A percentile compares a stretch with the other conserved stretches of the same genome.
These are phyloP conservation scores for Lactifluus subvellereus DNA, from an alignment of 768 basidiomycete genomes.

Conservation along the genomic window DNA sequence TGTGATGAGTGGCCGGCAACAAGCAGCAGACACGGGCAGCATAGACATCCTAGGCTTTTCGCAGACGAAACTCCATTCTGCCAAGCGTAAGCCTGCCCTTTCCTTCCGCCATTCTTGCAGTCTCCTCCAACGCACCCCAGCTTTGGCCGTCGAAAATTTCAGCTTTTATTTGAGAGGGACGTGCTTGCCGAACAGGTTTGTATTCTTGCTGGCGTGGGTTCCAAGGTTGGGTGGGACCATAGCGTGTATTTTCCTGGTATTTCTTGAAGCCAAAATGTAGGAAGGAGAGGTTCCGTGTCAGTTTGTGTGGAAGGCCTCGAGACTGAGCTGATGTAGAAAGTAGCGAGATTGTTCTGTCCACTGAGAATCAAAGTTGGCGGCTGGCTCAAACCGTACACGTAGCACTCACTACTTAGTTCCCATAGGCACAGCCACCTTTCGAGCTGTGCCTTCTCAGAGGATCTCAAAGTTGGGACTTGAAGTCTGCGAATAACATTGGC, in stretches of 20 bases:
- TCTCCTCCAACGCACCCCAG: constrained; percentile 47
- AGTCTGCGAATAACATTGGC: constrained; percentile 10
- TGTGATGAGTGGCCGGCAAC: not conserved
- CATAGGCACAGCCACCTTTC: constrained; percentile 17
- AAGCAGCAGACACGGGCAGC: not conserved
- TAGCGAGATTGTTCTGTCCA: constrained; percentile 61
- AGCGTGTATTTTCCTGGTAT: constrained; percentile 8
- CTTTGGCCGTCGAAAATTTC: constrained; percentile 34
- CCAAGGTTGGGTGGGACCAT: constrained; percentile 18
- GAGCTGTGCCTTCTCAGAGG: constrained; percentile 6
- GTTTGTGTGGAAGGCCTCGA: constrained; percentile 54
- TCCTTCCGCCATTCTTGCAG: constrained; percentile 55
- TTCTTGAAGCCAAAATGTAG: constrained; percentile 34
- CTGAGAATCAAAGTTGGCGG: constrained; percentile 32
- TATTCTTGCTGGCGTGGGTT: constrained; percentile 11
- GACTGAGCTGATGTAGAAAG: constrained; percentile 56
- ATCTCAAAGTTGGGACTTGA: not conserved
- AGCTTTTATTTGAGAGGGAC: constrained; percentile 21
- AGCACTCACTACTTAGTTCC: constrained; percentile 18
- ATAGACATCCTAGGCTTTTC: constrained; percentile 4
- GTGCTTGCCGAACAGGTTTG: constrained; percentile 21
- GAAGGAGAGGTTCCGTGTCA: constrained; percentile 50
- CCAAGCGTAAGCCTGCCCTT: constrained; percentile 47
- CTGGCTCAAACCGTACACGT: not conserved
- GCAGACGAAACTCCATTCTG: constrained; percentile 31